Percentiles rank a stretch among this genome's conserved stretches.
Conservation (phyloP, 2,329 filamentous ascomycete species). For the Verticillium isaacii region DNA sequence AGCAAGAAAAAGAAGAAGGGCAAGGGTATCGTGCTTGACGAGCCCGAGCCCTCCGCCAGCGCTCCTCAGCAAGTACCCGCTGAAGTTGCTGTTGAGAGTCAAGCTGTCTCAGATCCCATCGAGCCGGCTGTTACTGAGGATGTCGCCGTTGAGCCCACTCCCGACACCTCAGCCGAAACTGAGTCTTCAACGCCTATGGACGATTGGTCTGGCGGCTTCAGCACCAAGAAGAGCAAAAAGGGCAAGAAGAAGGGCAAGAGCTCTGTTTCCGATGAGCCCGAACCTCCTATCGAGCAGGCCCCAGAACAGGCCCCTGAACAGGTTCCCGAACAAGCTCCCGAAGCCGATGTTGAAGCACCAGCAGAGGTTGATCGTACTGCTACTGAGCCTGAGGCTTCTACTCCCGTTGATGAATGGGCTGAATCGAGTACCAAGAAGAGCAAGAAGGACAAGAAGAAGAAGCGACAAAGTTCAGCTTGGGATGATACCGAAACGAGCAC, state of each 20-base stretch:
- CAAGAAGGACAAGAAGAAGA: conserved; percentile 1
- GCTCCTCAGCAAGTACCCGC: not conserved
- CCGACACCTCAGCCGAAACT: not conserved
- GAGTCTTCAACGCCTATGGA: not conserved
- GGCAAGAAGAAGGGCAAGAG: conserved; percentile 22
- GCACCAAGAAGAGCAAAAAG: conserved; percentile 25
- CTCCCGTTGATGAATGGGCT: conserved; percentile 1
- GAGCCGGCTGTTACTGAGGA: not conserved
- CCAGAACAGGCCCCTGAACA: not conserved
- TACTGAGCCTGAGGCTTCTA: not conserved
- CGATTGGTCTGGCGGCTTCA: conserved; percentile 11
- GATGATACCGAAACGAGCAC: not conserved
- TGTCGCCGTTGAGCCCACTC: not conserved
- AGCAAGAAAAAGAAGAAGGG: conserved; percentile 22
- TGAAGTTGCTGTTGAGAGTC: not conserved
- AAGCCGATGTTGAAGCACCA: not conserved
- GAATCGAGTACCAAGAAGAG: conserved; percentile 13
- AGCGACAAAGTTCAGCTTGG: not conserved
- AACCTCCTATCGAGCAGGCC: not conserved
- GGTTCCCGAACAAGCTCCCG: not conserved
- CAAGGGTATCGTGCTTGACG: conserved; percentile 3
- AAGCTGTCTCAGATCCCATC: not conserved
- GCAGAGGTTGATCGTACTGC: not conserved
- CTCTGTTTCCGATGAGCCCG: not conserved
- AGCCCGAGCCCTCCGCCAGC: not conserved